phyloP scores from a whole-genome alignment of 768 basidiomycete genomes.

The Tricholoma hemisulphureum region DNA sequence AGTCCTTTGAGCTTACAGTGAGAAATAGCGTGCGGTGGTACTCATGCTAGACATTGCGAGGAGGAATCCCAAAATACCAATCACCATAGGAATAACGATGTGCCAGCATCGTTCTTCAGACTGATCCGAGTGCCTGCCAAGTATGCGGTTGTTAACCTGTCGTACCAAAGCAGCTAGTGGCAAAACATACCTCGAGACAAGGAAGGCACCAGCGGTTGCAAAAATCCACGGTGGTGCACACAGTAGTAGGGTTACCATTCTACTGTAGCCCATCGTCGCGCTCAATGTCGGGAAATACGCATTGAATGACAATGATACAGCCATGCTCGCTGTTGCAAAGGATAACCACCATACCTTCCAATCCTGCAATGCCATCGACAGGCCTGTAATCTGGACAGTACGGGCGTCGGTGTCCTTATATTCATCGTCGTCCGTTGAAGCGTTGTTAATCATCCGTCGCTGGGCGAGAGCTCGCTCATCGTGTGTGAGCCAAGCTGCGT shows the following conservation, averaged over 20 bases:
- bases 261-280: slow-evolving; percentile 66
- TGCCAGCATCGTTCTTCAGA: slow-evolving; percentile 76
- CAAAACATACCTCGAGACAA: slow-evolving; percentile 43
- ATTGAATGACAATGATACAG: slow-evolving; percentile 70
- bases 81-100: slow-evolving; percentile 49
- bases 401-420: slow-evolving; percentile 24
- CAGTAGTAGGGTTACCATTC: slow-evolving; percentile 66
- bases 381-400: slow-evolving; percentile 35
- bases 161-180: neutral
- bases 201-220: slow-evolving; percentile 58
- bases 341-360: slow-evolving; percentile 86
- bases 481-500: slow-evolving; percentile 53
- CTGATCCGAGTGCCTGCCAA: slow-evolving; percentile 69
- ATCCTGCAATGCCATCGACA: slow-evolving; percentile 66
- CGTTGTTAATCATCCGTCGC: slow-evolving; percentile 66
- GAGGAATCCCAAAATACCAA: slow-evolving; percentile 73
- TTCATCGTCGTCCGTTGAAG: slow-evolving; percentile 48
- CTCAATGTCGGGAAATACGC: slow-evolving; percentile 78
- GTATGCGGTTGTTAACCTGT: slow-evolving; percentile 1
- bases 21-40: slow-evolving; percentile 64
- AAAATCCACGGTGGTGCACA: slow-evolving; percentile 83
- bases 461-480: slow-evolving; percentile 61
- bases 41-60: slow-evolving; percentile 73
- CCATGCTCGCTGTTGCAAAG: slow-evolving; percentile 56
- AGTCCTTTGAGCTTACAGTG: slow-evolving; percentile 45